Conservation (phyloP, 2,329 filamentous ascomycete species). For the Helotiales sp. region DNA sequence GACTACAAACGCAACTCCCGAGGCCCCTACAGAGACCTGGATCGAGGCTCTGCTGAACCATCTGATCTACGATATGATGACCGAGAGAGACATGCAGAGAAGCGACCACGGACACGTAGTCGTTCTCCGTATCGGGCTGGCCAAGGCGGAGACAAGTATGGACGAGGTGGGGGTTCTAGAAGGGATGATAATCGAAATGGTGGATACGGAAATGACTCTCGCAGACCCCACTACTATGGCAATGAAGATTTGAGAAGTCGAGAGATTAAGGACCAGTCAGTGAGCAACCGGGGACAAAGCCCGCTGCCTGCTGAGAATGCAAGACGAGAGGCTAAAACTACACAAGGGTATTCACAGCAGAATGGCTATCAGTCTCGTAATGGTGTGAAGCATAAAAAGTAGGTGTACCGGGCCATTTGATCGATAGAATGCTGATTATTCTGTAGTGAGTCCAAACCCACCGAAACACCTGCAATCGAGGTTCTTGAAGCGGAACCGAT, state of each 20-base stretch:
- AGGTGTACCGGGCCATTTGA: constrained; percentile 14
- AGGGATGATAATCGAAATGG: constrained; percentile 32
- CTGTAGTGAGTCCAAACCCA: constrained; percentile 31
- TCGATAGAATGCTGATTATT: constrained; percentile 28
- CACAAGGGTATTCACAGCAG: constrained; percentile 62
- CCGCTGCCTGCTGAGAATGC: constrained; percentile 61
- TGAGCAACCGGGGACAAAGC: constrained; percentile 67
- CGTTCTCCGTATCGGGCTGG: constrained; percentile 53
- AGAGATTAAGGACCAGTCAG: constrained; percentile 61
- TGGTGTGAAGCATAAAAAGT: constrained; percentile 49
- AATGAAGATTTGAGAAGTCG: constrained; percentile 52
- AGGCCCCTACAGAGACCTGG: constrained; percentile 61
- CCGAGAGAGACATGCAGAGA: constrained; percentile 56
- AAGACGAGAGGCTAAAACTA: constrained; percentile 71
- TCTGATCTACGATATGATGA: constrained; percentile 53
- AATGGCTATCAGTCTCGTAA: constrained; percentile 47
- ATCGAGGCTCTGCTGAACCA: constrained; percentile 45
- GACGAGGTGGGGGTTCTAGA: constrained; percentile 28
- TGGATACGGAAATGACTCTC: constrained; percentile 24
- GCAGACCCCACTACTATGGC: constrained; percentile 36
- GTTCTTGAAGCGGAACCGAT: constrained; percentile 61
- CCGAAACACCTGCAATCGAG: constrained; percentile 48
- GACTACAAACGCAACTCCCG: constrained; percentile 55
- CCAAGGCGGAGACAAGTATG: constrained; percentile 37
- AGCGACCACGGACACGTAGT: constrained; percentile 58